phyloP scores from a whole-genome alignment of 2,329 filamentous ascomycete species.

The Aciculosporium take region DNA sequence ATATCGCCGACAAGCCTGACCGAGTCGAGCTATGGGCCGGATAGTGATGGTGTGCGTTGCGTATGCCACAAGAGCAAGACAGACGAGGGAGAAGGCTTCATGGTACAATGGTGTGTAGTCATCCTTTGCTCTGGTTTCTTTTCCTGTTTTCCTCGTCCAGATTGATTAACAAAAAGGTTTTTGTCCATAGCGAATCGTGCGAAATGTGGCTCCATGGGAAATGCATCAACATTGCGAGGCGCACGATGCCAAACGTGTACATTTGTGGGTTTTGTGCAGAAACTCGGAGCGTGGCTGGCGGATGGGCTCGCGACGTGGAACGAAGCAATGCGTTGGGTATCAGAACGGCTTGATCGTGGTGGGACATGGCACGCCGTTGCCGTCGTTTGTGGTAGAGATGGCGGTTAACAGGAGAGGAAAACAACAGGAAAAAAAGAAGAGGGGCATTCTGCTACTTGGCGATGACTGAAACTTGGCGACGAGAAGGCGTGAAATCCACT shows the following conservation, averaged over 20 bases:
- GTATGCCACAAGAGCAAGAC: slow-evolving; percentile 35
- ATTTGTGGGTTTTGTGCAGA: slow-evolving; percentile 50
- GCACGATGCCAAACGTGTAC: slow-evolving; percentile 45
- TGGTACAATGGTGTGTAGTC: slow-evolving; percentile 46
- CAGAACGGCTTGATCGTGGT: slow-evolving; percentile 19
- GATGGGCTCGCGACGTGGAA: slow-evolving; percentile 28
- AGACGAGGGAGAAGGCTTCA: slow-evolving; percentile 36
- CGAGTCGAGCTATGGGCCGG: slow-evolving; percentile 29
- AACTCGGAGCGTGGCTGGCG: slow-evolving; percentile 38
- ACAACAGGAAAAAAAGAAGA: background rate
- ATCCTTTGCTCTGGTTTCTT: background rate
- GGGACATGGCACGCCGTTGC: slow-evolving; percentile 29
- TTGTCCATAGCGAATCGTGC: slow-evolving; percentile 39
- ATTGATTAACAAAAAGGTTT: background rate
- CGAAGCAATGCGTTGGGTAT: slow-evolving; percentile 24
- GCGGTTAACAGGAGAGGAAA: background rate
- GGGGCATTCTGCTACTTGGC: background rate
- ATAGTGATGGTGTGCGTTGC: slow-evolving; percentile 37
- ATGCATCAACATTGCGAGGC: slow-evolving; percentile 44
- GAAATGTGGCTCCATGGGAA: slow-evolving; percentile 51
- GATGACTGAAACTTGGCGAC: background rate
- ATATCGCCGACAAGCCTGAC: slow-evolving; percentile 38
- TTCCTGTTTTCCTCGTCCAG: background rate
- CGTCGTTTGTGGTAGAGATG: slow-evolving; percentile 24
- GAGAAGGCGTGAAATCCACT: no score